These are phyloP conservation scores for Mortierella sp. DNA, from an alignment of 371 early-diverging fungal genomes.

Conservation along the genomic window DNA sequence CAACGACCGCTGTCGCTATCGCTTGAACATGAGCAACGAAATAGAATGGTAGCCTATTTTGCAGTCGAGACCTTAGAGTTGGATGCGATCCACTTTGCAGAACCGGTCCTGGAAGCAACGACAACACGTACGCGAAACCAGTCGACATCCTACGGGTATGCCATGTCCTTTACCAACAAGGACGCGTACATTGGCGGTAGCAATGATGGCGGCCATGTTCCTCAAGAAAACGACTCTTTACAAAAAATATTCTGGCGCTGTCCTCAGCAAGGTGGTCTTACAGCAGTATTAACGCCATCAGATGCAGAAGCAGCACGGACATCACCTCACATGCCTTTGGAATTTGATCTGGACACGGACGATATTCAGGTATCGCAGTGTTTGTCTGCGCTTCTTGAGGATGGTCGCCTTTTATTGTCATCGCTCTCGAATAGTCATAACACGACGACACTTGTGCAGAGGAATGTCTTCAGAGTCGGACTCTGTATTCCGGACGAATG, in stretches of 20 bases:
- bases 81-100: conserved; percentile 42
- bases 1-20: neutral
- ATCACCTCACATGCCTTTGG: conserved; percentile 1
- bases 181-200: neutral
- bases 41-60: conserved; percentile 11
- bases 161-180: neutral
- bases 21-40: neutral
- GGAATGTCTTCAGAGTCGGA: conserved; percentile 6
- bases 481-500: conserved; percentile 12
- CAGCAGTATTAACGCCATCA: too few species aligned
- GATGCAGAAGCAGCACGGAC: neutral
- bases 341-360: conserved; percentile 14
- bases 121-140: neutral
- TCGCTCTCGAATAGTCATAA: neutral
- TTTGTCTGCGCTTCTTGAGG: conserved; percentile 19
- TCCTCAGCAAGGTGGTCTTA: neutral
- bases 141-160: neutral
- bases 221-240: too few species aligned
- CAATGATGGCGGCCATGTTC: too few species aligned
- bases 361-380: conserved; percentile 17
- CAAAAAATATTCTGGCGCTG: too few species aligned
- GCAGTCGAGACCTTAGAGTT: conserved; percentile 14
- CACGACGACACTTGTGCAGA: conserved; percentile 7
- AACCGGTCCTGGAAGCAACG: conserved; percentile 7
- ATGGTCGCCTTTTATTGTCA: conserved; percentile 2